Evolutionary conservation across 805 yeast genomes (phyloP), one percentile per base, ranked within the genome.

Genomic region (Yarrowia divulgata): DNA sequence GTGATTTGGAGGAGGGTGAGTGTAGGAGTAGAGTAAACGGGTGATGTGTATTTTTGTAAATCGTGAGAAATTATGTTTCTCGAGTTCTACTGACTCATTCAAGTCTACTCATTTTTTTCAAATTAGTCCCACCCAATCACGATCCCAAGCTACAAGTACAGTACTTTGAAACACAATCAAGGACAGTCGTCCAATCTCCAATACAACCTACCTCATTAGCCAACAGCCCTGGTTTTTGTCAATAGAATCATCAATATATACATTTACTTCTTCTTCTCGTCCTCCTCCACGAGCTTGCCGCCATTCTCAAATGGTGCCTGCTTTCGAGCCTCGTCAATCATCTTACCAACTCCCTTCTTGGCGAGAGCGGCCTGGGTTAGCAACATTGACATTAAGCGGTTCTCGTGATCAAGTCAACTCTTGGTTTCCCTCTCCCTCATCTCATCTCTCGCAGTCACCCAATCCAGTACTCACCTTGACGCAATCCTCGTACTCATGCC

Each of bases 401-500:
- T 23, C 29, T 23, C 29, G 4, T 23, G 2, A 23, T 23, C 29
- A 39, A 10, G 6, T 12, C 16, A 12, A 10, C 42, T 12, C 42
- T 13, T 5, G 16, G 1, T 4, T 18, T 5, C 18, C 48, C 12
- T 43, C 23, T 13, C 13, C 35, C 52, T 32, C 55, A 23, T 18
- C 37, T 32, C 48, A 52, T 35, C 34, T 46, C 37, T 32, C 32
- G 46, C 34, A 35, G 60, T 66, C 69, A 58, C 32, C 7, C 32
- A 9, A 6, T 35, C 70, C 69, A n/a, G 54, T 45, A 34, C 83
- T 70, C 72, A 85, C 85, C 73, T 91, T 89, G 37, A 95, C 88
- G 80, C 99, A 95, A n/a, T 87, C 88, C 74, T 90, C 91, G 78
- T 95, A 95, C 68, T 87, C 88, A 70, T 86, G 85, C 97, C 98